A percentile compares a stretch with the other conserved stretches of the same genome.
These are phyloP conservation scores for Setomelanomma holmii DNA, from an alignment of 2,329 filamentous ascomycete species.

Conservation along the genomic window DNA sequence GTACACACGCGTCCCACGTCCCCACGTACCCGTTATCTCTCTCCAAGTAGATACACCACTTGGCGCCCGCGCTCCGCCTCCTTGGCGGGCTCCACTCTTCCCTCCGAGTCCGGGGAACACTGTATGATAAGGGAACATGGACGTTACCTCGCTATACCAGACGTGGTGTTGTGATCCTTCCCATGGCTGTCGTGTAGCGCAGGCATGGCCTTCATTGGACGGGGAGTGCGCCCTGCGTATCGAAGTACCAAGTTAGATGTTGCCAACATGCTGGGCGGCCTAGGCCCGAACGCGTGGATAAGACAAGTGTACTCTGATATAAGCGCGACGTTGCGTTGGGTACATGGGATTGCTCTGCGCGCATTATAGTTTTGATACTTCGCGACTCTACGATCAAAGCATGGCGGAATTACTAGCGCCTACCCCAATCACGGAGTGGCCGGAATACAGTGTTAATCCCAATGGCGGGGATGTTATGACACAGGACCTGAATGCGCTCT, in stretches of 20 bases:
- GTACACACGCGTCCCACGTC: too few relatives aligned
- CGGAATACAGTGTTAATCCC: conserved; percentile 51
- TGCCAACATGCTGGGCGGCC: not conserved
- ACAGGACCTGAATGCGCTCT: conserved; percentile 54
- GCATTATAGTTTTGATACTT: too few relatives aligned
- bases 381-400: too few relatives aligned
- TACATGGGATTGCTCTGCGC: conserved; percentile 1
- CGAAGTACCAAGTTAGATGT: conserved; percentile 5
- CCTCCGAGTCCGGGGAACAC: conserved; percentile 15
- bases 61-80: conserved; percentile 26
- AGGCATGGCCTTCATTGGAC: conserved; percentile 12
- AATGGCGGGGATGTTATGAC: conserved; percentile 55
- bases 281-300: conserved; percentile 13
- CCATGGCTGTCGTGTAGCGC: conserved; percentile 9
- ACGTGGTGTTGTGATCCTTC: conserved; percentile 23
- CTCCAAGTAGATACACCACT: conserved; percentile 30
- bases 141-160: conserved; percentile 18
- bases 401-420: conserved; percentile 38
- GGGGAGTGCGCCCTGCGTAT: conserved; percentile 5
- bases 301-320: conserved; percentile 12
- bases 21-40: conserved; percentile 35
- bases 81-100: conserved; percentile 28
- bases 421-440: conserved; percentile 51
- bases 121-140: conserved; percentile 33
- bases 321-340: conserved; percentile 7